Evolutionary conservation across 176 grass and related monocot species (phyloP).

Genomic region (Rhynchospora breviuscula): DNA sequence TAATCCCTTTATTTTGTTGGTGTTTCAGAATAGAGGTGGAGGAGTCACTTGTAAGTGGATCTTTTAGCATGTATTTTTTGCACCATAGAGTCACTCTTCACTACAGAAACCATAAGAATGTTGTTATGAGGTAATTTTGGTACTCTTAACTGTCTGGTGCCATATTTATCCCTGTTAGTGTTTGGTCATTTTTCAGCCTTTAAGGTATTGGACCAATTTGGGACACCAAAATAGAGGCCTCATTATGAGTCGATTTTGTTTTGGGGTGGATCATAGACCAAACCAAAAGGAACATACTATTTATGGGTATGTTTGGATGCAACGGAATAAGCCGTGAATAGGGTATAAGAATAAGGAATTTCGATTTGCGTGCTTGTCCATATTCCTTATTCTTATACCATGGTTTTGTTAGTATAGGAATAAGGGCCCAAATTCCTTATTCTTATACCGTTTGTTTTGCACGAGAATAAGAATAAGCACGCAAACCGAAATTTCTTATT

Average conservation of each 20-base stretch:
- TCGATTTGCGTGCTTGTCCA: too few relatives aligned
- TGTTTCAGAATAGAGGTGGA: slow-evolving; percentile 81
- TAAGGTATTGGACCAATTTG: slow-evolving; percentile 1
- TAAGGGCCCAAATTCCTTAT: too few relatives aligned
- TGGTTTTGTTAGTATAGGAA: too few relatives aligned
- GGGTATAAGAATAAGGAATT: too few relatives aligned
- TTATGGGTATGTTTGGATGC: too few relatives aligned
- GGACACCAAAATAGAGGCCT: not conserved
- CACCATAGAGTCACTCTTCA: slow-evolving; percentile 73
- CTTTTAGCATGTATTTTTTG: slow-evolving; percentile 96
- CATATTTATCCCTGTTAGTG: not conserved
- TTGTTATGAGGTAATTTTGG: slow-evolving; percentile 73
- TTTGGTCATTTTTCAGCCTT: not conserved
- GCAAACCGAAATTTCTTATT: too few relatives aligned
- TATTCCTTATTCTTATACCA: too few relatives aligned
- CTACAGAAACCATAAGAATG: slow-evolving; percentile 93
- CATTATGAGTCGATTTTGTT: too few relatives aligned
- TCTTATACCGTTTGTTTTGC: too few relatives aligned
- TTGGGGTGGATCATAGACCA: not conserved
- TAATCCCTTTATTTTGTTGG: slow-evolving; percentile 12
- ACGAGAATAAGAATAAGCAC: too few relatives aligned
- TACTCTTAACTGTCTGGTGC: slow-evolving; percentile 6
- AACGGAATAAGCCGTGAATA: too few relatives aligned
- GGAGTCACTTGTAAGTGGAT: slow-evolving; percentile 77
- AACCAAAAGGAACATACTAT: not conserved